phyloP scores from a whole-genome alignment of 768 basidiomycete genomes.

The Dacryopinax spathularia region DNA sequence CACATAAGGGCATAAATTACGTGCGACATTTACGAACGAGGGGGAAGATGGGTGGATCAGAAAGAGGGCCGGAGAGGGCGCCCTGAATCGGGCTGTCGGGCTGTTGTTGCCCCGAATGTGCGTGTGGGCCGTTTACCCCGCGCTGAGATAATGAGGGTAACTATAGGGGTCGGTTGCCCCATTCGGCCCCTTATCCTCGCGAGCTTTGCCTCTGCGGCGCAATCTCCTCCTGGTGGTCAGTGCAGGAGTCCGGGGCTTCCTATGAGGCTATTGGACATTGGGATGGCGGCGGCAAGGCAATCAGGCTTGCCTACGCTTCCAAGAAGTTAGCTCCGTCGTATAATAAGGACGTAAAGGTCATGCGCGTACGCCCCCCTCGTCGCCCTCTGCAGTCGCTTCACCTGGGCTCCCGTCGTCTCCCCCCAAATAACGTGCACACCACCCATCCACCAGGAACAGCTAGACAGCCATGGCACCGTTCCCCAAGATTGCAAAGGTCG shows the following conservation, averaged over 20 bases:
- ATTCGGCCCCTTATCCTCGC: neutral
- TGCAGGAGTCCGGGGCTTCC: neutral
- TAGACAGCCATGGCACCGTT: neutral
- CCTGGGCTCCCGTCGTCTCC: neutral
- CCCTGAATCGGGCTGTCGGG: neutral
- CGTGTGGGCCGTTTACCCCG: neutral
- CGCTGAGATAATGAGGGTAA: neutral
- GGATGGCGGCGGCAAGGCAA: neutral
- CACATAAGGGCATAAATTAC: no score
- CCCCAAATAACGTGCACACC: slow-evolving; percentile 8
- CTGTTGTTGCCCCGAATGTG: slow-evolving; percentile 1
- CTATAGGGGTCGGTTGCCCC: no score
- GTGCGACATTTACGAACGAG: neutral
- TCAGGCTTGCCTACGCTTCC: neutral
- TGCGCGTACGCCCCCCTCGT: neutral
- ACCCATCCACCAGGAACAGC: neutral
- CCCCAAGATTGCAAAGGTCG: slow-evolving; percentile 19
- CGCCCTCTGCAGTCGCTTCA: neutral
- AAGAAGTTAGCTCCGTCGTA: neutral
- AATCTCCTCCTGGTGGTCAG: neutral
- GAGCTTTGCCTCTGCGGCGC: no score
- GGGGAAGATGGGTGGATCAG: neutral
- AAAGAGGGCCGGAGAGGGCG: neutral
- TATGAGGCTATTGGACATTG: neutral
- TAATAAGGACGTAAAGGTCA: neutral